Evolutionary conservation across 2,329 filamentous ascomycete species (phyloP).

Genomic region (Lasiodiplodia hormozganensis): DNA sequence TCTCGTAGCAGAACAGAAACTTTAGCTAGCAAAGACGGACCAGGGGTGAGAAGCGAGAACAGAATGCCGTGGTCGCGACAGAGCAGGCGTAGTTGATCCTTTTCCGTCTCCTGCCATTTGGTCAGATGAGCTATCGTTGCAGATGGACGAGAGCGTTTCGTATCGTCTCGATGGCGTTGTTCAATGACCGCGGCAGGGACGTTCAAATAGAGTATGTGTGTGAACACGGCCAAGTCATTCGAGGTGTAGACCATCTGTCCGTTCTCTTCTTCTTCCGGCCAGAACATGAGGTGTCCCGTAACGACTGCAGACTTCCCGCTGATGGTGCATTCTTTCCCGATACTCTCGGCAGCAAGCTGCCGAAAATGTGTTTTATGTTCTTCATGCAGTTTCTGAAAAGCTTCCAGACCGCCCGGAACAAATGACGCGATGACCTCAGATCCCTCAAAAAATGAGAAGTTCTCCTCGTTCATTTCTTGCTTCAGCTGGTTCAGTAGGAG

Average conservation of each 20-base stretch:
- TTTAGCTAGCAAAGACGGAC: conserved; percentile 22
- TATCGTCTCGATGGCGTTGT: conserved; percentile 49
- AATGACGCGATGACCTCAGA: conserved; percentile 55
- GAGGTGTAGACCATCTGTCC: conserved; percentile 47
- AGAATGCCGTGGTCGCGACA: conserved; percentile 57
- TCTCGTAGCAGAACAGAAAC: conserved; percentile 44
- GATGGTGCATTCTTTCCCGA: conserved; percentile 47
- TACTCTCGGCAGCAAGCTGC: conserved; percentile 42
- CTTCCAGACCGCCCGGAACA: conserved; percentile 55
- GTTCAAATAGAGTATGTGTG: conserved; percentile 66
- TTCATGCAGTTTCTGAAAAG: conserved; percentile 55
- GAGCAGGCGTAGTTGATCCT: conserved; percentile 48
- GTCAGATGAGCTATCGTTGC: conserved; percentile 48
- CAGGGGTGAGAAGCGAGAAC: conserved; percentile 51
- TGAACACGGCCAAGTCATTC: conserved; percentile 50
- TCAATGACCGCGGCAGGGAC: conserved; percentile 47
- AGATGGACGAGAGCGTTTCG: conserved; percentile 42
- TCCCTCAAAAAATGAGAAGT: conserved; percentile 61
- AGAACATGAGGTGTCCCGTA: conserved; percentile 64
- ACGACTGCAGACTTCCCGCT: conserved; percentile 62
- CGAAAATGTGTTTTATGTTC: no score
- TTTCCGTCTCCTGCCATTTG: conserved; percentile 59
- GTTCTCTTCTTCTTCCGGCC: conserved; percentile 46
- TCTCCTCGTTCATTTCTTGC: conserved; percentile 39
- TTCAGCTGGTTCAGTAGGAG: conserved; percentile 53